These are phyloP conservation scores for Chimonanthus salicifolius DNA, from an alignment of 164 flowering plant genomes.

Conservation along the genomic window DNA sequence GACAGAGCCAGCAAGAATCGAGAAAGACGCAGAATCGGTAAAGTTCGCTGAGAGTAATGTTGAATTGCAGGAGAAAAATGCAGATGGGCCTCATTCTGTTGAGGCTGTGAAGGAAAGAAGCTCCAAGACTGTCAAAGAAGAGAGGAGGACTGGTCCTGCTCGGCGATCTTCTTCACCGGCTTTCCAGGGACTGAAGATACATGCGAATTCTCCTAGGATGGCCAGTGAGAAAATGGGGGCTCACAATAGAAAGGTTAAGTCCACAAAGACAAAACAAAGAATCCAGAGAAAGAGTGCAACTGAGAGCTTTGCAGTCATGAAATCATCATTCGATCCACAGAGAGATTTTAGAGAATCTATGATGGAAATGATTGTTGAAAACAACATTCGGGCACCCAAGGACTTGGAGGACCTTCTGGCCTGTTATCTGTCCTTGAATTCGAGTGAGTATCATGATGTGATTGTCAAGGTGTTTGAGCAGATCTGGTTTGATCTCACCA, in stretches of 20 bases:
- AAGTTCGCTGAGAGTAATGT: constrained; percentile 7
- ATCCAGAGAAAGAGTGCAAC: constrained; percentile 31
- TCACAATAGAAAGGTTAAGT: constrained; percentile 21
- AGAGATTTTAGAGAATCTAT: constrained; percentile 80
- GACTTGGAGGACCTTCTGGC: constrained; percentile 89
- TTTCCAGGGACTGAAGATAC: constrained; percentile 38
- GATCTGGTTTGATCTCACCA: constrained; percentile 66
- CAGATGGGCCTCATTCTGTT: constrained; percentile 15
- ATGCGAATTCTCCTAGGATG: constrained; percentile 53
- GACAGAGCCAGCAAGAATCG: constrained; percentile 35
- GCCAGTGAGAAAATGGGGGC: constrained; percentile 26
- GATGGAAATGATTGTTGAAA: constrained; percentile 88
- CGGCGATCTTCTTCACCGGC: constrained; percentile 16
- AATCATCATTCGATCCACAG: constrained; percentile 58
- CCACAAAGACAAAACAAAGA: constrained; percentile 6
- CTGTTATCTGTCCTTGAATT: constrained; percentile 72
- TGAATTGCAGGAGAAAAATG: constrained; percentile 14
- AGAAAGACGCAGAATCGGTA: constrained; percentile 9
- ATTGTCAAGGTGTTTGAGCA: constrained; percentile 76
- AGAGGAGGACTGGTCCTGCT: constrained; percentile 7
- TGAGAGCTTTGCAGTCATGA: constrained; percentile 71
- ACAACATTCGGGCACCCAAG: constrained; percentile 49
- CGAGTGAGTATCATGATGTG: constrained; percentile 68
- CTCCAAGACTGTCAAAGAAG: constrained; percentile 18
- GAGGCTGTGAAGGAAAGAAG: constrained; percentile 23